phyloP scores from a whole-genome alignment of 176 grass and related monocot species.

The Saccharum officinarum region DNA sequence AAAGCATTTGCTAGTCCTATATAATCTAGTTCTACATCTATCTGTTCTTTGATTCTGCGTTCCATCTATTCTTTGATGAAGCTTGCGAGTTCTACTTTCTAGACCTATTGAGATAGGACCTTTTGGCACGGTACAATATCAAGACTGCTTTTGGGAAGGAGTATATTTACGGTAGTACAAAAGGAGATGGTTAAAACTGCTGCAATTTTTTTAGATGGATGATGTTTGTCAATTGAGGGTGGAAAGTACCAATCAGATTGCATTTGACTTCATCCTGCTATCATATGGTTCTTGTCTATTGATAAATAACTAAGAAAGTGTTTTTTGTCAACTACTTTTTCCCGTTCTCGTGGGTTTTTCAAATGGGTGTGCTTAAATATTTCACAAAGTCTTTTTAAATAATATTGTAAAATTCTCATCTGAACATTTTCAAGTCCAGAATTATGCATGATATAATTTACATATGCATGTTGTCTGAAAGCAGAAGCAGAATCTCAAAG shows the following conservation, averaged over 20 bases:
- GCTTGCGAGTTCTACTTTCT: not conserved
- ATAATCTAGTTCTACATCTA: not conserved
- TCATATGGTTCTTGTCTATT: not conserved
- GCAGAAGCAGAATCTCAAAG: not conserved
- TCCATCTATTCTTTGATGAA: not conserved
- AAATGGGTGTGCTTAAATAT: not conserved
- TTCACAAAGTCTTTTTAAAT: not conserved
- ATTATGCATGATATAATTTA: not conserved
- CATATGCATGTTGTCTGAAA: not conserved
- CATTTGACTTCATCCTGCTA: slow-evolving; percentile 18
- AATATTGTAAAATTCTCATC: not conserved
- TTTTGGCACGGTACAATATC: not conserved
- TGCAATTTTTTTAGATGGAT: not conserved
- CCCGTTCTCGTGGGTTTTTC: not conserved
- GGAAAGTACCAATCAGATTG: not conserved
- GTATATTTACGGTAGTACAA: slow-evolving; percentile 6
- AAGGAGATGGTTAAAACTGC: not conserved
- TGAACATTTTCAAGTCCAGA: not conserved
- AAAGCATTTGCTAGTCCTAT: not conserved
- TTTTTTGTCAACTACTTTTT: not conserved
- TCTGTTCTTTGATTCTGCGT: not conserved
- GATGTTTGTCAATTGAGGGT: not conserved
- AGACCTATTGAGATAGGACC: not conserved
- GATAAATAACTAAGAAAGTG: not conserved
- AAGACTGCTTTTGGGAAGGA: not conserved